phyloP scores from a whole-genome alignment of 768 basidiomycete genomes.

The Termitomyces sp. region DNA sequence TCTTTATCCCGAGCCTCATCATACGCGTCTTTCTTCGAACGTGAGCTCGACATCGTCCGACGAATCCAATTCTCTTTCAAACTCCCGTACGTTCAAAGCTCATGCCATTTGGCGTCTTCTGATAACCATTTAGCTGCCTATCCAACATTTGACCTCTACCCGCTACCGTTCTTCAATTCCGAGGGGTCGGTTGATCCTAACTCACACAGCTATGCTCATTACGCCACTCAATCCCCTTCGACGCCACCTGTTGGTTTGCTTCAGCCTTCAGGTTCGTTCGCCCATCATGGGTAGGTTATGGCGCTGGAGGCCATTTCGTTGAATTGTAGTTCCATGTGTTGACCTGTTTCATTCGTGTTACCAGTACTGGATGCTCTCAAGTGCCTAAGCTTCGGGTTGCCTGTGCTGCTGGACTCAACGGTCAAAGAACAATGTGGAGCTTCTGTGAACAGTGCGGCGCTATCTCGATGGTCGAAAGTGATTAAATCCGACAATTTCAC shows the following conservation, averaged over 20 bases:
- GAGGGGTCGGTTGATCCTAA: conserved; percentile 42
- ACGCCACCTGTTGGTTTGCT: conserved; percentile 55
- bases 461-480: conserved; percentile 81
- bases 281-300: conserved; percentile 64
- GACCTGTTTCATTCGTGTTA: not conserved
- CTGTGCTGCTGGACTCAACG: conserved; percentile 63
- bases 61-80: conserved; percentile 37
- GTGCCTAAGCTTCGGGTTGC: conserved; percentile 81
- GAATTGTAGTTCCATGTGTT: not conserved
- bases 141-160: conserved; percentile 60
- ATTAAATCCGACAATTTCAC: conserved; percentile 28
- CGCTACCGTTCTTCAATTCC: conserved; percentile 44
- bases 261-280: conserved; percentile 54
- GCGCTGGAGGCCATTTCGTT: conserved; percentile 2
- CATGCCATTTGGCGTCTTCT: not conserved
- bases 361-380: conserved; percentile 50
- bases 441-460: conserved; percentile 87
- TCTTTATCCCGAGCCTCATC: conserved; percentile 45
- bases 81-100: conserved; percentile 38
- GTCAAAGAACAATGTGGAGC: conserved; percentile 80
- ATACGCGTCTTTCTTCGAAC: conserved; percentile 60
- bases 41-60: conserved; percentile 54
- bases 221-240: conserved; percentile 33
- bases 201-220: conserved; percentile 37
- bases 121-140: conserved; percentile 33